Percentiles rank a stretch among this genome's conserved stretches.
These are phyloP conservation scores for Cardamine resedifolia DNA, from an alignment of 345 rosid species.

Conservation along the genomic window DNA sequence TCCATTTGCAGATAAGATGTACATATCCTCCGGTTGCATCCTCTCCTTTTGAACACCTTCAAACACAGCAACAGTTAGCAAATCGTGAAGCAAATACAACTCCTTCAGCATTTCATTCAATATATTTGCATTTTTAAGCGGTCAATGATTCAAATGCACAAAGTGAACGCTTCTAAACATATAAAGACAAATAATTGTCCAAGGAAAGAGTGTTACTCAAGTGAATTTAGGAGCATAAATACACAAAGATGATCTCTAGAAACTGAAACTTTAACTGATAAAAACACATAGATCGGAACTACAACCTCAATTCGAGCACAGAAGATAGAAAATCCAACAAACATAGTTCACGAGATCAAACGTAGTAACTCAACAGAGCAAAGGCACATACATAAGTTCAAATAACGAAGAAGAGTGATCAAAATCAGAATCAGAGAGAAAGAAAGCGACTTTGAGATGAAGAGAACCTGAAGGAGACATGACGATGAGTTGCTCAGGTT, in stretches of 20 bases:
- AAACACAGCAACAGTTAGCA: constrained; percentile 1
- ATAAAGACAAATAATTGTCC: background rate
- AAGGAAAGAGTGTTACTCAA: background rate
- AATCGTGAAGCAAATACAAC: constrained; percentile 7
- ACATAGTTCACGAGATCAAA: background rate
- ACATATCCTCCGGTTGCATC: constrained; percentile 92
- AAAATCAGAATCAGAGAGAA: background rate
- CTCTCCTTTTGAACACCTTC: constrained; percentile 99
- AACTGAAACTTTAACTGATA: background rate
- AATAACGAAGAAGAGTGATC: background rate
- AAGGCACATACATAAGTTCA: background rate
- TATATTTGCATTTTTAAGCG: background rate
- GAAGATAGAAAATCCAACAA: background rate
- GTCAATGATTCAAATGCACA: background rate
- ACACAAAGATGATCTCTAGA: background rate
- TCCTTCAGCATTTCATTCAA: background rate
- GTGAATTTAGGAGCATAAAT: background rate
- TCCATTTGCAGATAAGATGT: constrained; percentile 74
- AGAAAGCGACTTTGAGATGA: background rate
- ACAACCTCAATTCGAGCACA: background rate
- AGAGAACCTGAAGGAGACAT: constrained; percentile 93
- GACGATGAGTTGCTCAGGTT: constrained; percentile 70
- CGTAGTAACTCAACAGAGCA: background rate
- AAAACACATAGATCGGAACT: background rate
- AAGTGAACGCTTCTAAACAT: background rate